Percentiles rank a stretch among this genome's conserved stretches.
Conservation (phyloP, 352 stramenopile genomes). For the Phytophthora boehmeriae region DNA sequence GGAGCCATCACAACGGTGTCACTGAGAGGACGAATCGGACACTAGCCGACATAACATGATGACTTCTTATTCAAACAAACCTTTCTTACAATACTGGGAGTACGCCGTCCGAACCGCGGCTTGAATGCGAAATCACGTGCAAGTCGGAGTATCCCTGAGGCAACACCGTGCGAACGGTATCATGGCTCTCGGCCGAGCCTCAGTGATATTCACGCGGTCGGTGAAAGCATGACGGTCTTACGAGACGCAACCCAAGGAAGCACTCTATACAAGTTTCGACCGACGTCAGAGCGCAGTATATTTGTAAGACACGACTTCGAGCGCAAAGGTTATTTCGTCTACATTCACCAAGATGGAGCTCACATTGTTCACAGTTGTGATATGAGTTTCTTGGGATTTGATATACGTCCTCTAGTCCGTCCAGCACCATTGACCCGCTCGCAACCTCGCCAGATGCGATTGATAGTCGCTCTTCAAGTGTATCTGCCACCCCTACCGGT, state of each 20-base stretch:
- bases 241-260: not conserved
- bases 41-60: not conserved
- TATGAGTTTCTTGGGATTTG: conserved; percentile 8
- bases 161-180: not conserved
- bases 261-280: conserved; percentile 9
- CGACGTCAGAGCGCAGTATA: not conserved
- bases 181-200: not conserved
- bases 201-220: conserved; percentile 1
- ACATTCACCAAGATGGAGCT: conserved; percentile 4
- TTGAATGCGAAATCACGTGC: conserved; percentile 9
- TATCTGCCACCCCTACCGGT: not conserved
- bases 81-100: conserved; percentile 9
- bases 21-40: conserved; percentile 12
- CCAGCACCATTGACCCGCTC: not conserved
- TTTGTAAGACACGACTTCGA: conserved; percentile 3
- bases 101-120: conserved; percentile 1
- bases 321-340: conserved; percentile 1
- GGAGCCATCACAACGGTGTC: conserved; percentile 14
- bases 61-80: not conserved
- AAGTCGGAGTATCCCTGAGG: not conserved
- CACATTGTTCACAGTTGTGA: conserved; percentile 1
- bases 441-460: not conserved
- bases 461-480: not conserved
- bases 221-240: conserved; percentile 6
- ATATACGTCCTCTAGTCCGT: not conserved